These are phyloP conservation scores for Karstenula rhodostoma DNA, from an alignment of 2,329 filamentous ascomycete species.

Conservation along the genomic window DNA sequence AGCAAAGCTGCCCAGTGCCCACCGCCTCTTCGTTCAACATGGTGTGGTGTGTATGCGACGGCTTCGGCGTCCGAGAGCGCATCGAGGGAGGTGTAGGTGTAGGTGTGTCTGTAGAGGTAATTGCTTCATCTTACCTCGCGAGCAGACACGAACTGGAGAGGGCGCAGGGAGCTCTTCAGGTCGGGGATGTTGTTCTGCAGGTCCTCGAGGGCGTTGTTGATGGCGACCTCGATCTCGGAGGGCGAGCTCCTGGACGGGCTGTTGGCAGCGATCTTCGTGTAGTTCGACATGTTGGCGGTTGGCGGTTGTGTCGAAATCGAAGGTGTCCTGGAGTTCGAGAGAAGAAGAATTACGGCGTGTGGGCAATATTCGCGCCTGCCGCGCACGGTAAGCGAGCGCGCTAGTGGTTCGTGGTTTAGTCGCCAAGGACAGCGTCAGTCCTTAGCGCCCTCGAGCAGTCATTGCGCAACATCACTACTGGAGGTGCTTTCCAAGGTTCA, in stretches of 20 bases:
- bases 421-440: background rate
- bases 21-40: slow-evolving; percentile 59
- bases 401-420: slow-evolving; percentile 11
- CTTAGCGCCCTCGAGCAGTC: background rate
- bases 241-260: slow-evolving; percentile 95
- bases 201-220: slow-evolving; percentile 79
- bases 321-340: slow-evolving; percentile 25
- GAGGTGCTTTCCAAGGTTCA: too few species aligned
- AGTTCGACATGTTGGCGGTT: slow-evolving; percentile 66
- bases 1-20: slow-evolving; percentile 65
- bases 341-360: slow-evolving; percentile 13
- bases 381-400: slow-evolving; percentile 20
- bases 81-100: slow-evolving; percentile 23
- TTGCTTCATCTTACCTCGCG: slow-evolving; percentile 86
- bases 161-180: slow-evolving; percentile 93
- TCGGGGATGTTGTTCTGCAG: slow-evolving; percentile 99
- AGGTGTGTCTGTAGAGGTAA: slow-evolving; percentile 26
- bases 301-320: slow-evolving; percentile 47
- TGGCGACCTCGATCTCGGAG: slow-evolving; percentile 96
- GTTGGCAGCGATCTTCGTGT: slow-evolving; percentile 95
- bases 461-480: background rate
- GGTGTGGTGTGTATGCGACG: slow-evolving; percentile 30
- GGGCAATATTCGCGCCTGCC: slow-evolving; percentile 15
- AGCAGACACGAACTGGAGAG: slow-evolving; percentile 98
- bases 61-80: slow-evolving; percentile 38